phyloP scores from a whole-genome alignment of 768 basidiomycete genomes.

The Leccinellum luteum region DNA sequence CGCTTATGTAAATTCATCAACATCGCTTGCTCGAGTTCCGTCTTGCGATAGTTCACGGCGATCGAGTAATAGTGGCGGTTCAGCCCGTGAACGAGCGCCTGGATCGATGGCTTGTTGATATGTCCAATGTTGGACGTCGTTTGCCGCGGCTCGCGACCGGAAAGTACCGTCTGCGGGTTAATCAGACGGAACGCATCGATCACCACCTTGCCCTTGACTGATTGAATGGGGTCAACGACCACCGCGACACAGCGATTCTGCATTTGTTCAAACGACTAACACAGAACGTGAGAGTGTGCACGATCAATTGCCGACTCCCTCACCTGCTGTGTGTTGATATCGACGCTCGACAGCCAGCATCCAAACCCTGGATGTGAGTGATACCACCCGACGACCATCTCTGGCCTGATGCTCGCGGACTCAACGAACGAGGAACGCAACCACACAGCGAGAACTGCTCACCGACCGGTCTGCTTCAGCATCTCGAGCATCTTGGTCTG shows the following conservation, averaged over 20 bases:
- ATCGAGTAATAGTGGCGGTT: constrained; percentile 99
- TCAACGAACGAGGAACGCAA: constrained; percentile 2
- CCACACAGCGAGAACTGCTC: constrained; percentile 28
- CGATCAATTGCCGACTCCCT: not conserved
- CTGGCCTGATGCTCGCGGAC: constrained; percentile 55
- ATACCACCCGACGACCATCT: constrained; percentile 99
- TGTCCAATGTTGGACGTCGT: constrained; percentile 98
- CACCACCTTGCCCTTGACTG: constrained; percentile 97
- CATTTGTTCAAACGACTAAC: constrained; percentile 92
- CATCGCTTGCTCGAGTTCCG: constrained; percentile 97
- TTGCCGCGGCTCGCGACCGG: constrained; percentile 93
- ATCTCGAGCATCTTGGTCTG: constrained; percentile 98
- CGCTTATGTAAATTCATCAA: constrained; percentile 98
- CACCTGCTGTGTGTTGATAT: constrained; percentile 98
- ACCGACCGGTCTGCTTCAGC: constrained; percentile 98
- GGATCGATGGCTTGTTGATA: constrained; percentile 99
- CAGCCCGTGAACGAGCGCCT: constrained; percentile 95
- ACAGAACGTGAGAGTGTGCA: constrained; percentile 14
- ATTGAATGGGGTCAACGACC: constrained; percentile 98
- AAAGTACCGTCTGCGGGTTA: constrained; percentile 83
- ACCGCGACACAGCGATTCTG: constrained; percentile 93
- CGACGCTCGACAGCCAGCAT: constrained; percentile 98
- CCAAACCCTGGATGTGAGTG: constrained; percentile 99
- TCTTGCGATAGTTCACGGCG: constrained; percentile 97
- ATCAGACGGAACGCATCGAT: constrained; percentile 99